A percentile compares a stretch with the other conserved stretches of the same genome.
Evolutionary conservation across 371 early-diverging fungal genomes (phyloP).

Genomic region (Syncephalastrum racemosum): DNA sequence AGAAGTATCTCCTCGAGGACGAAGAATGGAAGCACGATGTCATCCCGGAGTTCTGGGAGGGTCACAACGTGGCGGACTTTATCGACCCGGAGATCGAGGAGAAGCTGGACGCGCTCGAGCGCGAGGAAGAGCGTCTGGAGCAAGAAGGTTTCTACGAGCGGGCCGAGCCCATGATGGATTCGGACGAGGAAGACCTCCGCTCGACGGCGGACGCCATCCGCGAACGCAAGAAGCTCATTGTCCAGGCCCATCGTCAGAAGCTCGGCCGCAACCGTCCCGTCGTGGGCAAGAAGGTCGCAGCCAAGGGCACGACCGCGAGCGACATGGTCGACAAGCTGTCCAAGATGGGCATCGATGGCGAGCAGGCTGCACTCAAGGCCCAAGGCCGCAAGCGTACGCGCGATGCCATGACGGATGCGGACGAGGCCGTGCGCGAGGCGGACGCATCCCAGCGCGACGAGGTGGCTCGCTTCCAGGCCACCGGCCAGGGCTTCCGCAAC

Average conservation of each 20-base stretch:
- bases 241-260: conserved; percentile 70
- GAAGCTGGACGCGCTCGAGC: conserved; percentile 93
- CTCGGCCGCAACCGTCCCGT: conserved; percentile 69
- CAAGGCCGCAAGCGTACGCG: conserved; percentile 70
- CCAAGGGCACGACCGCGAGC: conserved; percentile 46
- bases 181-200: conserved; percentile 77
- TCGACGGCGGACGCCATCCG: conserved; percentile 81
- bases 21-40: conserved; percentile 98
- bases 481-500: conserved; percentile 76
- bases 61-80: conserved; percentile 99
- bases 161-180: conserved; percentile 70
- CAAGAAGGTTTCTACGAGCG: conserved; percentile 93
- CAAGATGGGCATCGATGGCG: conserved; percentile 61
- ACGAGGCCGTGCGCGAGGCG: conserved; percentile 60
- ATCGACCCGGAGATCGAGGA: conserved; percentile 98
- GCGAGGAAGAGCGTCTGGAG: conserved; percentile 93
- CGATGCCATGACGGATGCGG: conserved; percentile 26
- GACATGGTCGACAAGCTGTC: conserved; percentile 65
- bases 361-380: conserved; percentile 55
- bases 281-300: conserved; percentile 57
- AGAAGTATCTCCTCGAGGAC: conserved; percentile 75
- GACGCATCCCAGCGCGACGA: conserved; percentile 55
- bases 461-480: conserved; percentile 58
- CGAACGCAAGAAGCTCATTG: conserved; percentile 82
- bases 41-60: conserved; percentile 99